Evolutionary conservation across 2,329 filamentous ascomycete species (phyloP), one percentile per base, ranked within the genome.

Genomic region (Helotiales sp.): DNA sequence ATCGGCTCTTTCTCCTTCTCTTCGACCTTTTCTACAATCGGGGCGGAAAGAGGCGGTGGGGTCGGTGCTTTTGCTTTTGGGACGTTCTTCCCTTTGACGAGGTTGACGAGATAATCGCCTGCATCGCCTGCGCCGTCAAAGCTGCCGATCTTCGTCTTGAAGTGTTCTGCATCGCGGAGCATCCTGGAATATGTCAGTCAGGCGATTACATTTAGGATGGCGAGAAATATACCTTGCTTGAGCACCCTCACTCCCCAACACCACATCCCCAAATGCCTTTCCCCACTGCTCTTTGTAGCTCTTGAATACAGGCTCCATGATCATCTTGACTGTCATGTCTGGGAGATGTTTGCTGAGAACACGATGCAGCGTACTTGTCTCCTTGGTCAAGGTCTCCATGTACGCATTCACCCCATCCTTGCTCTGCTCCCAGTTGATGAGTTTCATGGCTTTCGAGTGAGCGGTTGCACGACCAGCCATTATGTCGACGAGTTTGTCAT

Each of bases 401-500:
- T 91, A 91, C 1, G 84, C 76, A 70, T 84, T 89, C 22, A 83
- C 80, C 17, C 80, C 72, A 10, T 69, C 72, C 15, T 77, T 65
- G 78, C 78, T 60, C 65, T 76, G 61, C 68, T 91, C 87, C 86
- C 89, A 92, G 67, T 91, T 83, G 52, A 91, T 86, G 68, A 86
- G 86, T 72, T 85, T 87, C 82, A 93, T 87, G 7, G 85, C 81
- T 67, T 85, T 86, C 50, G 90, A 85, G 73, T 91, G 89, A 3
- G 86, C 80, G 2, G 84, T 81, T 2, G 89, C 87, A 24, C 90
- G 84, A 22, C 84, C 84, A 34, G 86, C 86, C 86, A 92, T 91
- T 63, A 93, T 92, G 65, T 91, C 89, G 10, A 91, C 87, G 2
- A 93, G 80, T 73, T 93, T 93, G 68, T 91, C 89, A 72, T 91